Conservation (phyloP, 2,329 filamentous ascomycete species). For the Fusarium foetens region DNA sequence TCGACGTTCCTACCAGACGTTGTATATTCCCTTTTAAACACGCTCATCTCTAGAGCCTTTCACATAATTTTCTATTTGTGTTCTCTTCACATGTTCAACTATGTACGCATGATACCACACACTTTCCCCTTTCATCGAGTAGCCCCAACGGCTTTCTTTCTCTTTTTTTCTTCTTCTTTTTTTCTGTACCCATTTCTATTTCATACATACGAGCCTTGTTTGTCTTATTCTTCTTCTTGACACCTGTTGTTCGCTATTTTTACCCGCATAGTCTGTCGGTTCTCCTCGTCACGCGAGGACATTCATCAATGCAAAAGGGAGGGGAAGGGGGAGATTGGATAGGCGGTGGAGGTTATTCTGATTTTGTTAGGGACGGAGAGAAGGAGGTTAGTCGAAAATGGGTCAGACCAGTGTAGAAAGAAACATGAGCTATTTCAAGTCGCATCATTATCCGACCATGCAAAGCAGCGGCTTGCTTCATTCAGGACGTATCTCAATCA, state of each 20-base stretch:
- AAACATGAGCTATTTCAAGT: conserved; percentile 23
- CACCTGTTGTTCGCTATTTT: conserved; percentile 8
- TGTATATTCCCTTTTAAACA: conserved; percentile 16
- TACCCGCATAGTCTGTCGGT: conserved; percentile 3
- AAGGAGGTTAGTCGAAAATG: conserved; percentile 4
- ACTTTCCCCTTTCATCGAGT: conserved; percentile 13
- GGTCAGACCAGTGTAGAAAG: conserved; percentile 28
- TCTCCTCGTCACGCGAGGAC: conserved; percentile 1
- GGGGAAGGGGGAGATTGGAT: conserved; percentile 18
- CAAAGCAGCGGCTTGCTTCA: not conserved
- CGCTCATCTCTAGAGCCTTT: not conserved
- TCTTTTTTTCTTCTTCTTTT: conserved; percentile 5
- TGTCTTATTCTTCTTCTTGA: not conserved
- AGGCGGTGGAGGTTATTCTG: conserved; percentile 13
- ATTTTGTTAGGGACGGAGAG: conserved; percentile 2
- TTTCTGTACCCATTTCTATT: conserved; percentile 23
- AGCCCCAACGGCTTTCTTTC: conserved; percentile 25
- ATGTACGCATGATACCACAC: conserved; percentile 41
- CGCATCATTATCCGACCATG: not conserved
- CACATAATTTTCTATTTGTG: conserved; percentile 31
- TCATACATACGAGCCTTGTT: conserved; percentile 16
- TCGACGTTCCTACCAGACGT: not conserved
- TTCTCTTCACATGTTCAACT: conserved; percentile 35
- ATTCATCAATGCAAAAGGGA: not conserved
- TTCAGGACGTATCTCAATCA: not conserved